Evolutionary conservation across 2,329 filamentous ascomycete species (phyloP).

Genomic region (Aureobasidium zeae): DNA sequence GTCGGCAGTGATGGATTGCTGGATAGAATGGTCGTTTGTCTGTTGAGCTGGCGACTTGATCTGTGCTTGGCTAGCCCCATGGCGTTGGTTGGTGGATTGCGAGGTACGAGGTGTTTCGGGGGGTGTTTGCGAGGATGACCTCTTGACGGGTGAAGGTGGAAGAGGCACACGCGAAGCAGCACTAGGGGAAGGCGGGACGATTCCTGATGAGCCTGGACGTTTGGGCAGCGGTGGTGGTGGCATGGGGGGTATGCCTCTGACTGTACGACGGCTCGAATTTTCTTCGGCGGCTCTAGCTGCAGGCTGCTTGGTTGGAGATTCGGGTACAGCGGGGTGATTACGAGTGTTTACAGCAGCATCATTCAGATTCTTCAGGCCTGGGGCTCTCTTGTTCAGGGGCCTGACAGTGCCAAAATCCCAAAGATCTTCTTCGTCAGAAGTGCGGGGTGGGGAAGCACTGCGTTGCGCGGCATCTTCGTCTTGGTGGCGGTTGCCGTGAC

Average conservation of each 20-base stretch:
- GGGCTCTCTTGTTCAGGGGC: constrained; percentile 59
- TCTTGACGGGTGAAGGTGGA: constrained; percentile 38
- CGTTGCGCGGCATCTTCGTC: constrained; percentile 53
- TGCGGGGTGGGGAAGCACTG: constrained; percentile 34
- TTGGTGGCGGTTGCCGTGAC: constrained; percentile 62
- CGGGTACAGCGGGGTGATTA: constrained; percentile 29
- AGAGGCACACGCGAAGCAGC: constrained; percentile 37
- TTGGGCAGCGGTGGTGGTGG: constrained; percentile 32
- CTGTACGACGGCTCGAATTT: constrained; percentile 13
- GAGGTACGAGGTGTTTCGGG: constrained; percentile 26
- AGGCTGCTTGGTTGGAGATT: constrained; percentile 15
- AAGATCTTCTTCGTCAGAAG: constrained; percentile 68
- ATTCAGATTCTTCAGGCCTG: constrained; percentile 64
- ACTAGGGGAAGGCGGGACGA: constrained; percentile 29
- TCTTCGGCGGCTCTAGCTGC: constrained; percentile 16
- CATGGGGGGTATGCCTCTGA: constrained; percentile 20
- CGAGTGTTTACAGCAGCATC: constrained; percentile 73
- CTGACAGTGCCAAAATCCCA: constrained; percentile 98
- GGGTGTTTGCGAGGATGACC: constrained; percentile 30
- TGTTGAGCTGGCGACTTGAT: constrained; percentile 26
- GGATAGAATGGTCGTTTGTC: constrained; percentile 40
- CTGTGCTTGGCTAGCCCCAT: constrained; percentile 20
- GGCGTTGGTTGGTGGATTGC: constrained; percentile 24
- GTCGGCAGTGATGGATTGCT: constrained; percentile 38
- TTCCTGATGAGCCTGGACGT: constrained; percentile 24